Evolutionary conservation across 768 basidiomycete species (phyloP), one percentile per base, ranked within the genome.

Genomic region (Obba rivulosa): DNA sequence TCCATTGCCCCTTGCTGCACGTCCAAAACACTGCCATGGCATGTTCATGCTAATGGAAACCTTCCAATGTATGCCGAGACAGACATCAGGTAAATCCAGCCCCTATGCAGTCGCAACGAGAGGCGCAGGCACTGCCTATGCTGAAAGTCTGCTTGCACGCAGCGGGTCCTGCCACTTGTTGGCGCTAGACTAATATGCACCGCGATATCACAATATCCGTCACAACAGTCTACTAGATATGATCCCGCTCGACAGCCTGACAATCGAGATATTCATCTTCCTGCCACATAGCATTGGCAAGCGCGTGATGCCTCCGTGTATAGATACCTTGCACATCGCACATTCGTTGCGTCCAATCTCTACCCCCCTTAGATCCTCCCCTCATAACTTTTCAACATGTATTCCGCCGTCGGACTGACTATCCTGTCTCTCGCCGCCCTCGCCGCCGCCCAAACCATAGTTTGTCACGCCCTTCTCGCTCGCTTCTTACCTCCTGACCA

Each of bases 11-110:
- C 59, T 20, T 3, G 48, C 68, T 2, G 50, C 68, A 16, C 59
- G 59, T 2, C 69, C 69, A 49, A 68, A 64, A 1, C 62, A 47
- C 47, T 72, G 71, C 67, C 62, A 66, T 3, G 70, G 47, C 0
- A 62, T 56, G 2, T 54, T 53, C 10, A 69, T 41, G 22, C 46
- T 48, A 42, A 59, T 61, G 5, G 58, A 59, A 0, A 53, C 64
- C 24, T 48, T 48, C 55, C 57, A 72, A 46, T 71, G 70, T 4
- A 72, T 58, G 18, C 70, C 60, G 17, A 71, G 40, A 8, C 46
- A 17, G 5, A 72, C 63, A 44, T 64, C 58, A 1, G 64, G 54
- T 7, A 71, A 3, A 39, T 72, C 66, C 42, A 72, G 57, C 10
- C 69, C 69, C 71, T 71, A 16, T n/a, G n/a, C n/a, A n/a, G n/a